These are phyloP conservation scores for Sporothrix sp. DNA, from an alignment of 2,329 filamentous ascomycete species.

Conservation along the genomic window DNA sequence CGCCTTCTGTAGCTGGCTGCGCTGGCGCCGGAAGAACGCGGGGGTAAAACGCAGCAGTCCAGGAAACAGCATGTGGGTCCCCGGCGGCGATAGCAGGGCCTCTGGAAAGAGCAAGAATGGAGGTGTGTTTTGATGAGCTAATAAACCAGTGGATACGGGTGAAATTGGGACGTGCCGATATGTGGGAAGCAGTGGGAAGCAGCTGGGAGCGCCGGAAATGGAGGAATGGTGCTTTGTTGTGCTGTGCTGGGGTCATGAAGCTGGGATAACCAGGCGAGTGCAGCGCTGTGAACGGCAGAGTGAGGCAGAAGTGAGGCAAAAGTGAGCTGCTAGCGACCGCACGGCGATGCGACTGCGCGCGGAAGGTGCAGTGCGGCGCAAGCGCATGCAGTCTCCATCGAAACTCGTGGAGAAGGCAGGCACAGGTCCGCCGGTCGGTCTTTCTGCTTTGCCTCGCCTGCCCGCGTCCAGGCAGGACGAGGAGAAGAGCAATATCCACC, in stretches of 20 bases:
- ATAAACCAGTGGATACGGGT: slow-evolving; percentile 15
- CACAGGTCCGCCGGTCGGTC: background rate
- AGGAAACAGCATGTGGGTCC: slow-evolving; percentile 11
- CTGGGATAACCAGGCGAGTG: background rate
- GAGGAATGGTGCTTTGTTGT: slow-evolving; percentile 4
- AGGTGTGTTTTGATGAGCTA: slow-evolving; percentile 15
- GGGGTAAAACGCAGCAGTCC: slow-evolving; percentile 3
- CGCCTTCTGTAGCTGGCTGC: background rate
- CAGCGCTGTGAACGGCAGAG: background rate
- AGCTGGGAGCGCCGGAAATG: background rate
- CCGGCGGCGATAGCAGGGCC: slow-evolving; percentile 5
- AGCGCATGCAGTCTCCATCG: too few species aligned
- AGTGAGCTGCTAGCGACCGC: background rate
- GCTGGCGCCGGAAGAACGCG: slow-evolving; percentile 17
- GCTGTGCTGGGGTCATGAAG: background rate
- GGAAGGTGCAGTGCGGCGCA: too few species aligned
- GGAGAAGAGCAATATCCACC: background rate
- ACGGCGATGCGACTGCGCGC: background rate
- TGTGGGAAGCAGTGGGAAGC: slow-evolving; percentile 7
- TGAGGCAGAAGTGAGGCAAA: background rate
- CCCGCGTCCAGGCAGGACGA: background rate
- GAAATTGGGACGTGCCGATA: slow-evolving; percentile 15
- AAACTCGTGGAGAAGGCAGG: too few species aligned
- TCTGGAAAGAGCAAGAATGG: slow-evolving; percentile 10
- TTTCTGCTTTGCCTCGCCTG: background rate